Percentiles rank a stretch among this genome's conserved stretches.
Evolutionary conservation across 2,329 filamentous ascomycete genomes (phyloP).

Genomic region (Penicillium sp.): DNA sequence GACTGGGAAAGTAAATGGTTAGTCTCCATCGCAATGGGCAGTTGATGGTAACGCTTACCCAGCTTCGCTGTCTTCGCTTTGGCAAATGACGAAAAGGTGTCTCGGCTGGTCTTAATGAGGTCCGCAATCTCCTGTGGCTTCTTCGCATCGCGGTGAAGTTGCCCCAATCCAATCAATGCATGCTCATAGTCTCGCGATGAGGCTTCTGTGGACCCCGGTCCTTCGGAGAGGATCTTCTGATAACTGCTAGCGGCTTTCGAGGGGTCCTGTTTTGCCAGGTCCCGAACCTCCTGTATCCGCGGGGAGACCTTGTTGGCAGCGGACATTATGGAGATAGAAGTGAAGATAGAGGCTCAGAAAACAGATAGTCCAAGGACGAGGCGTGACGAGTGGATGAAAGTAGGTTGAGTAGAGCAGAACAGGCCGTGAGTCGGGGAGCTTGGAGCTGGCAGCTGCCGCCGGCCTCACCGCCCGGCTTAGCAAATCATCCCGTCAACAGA

Average conservation of each 20-base stretch:
- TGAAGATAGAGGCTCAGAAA: slow-evolving; percentile 3
- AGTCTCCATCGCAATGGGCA: not conserved
- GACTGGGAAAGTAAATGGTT: slow-evolving; percentile 60
- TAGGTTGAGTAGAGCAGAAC: slow-evolving; percentile 15
- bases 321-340: slow-evolving; percentile 47
- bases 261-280: slow-evolving; percentile 78
- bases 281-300: slow-evolving; percentile 86
- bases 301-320: slow-evolving; percentile 57
- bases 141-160: slow-evolving; percentile 84
- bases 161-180: slow-evolving; percentile 84
- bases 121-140: slow-evolving; percentile 84
- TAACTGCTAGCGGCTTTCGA: slow-evolving; percentile 84
- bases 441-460: slow-evolving; percentile 32
- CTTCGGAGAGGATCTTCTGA: slow-evolving; percentile 84
- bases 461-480: slow-evolving; percentile 39
- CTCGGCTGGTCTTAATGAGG: slow-evolving; percentile 86
- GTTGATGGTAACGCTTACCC: slow-evolving; percentile 61
- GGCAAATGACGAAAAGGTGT: slow-evolving; percentile 91
- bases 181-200: slow-evolving; percentile 90
- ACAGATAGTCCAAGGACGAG: slow-evolving; percentile 2
- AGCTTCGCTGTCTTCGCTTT: slow-evolving; percentile 99
- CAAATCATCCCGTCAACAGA: slow-evolving; percentile 35
- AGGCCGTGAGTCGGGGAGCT: slow-evolving; percentile 28
- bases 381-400: slow-evolving; percentile 14
- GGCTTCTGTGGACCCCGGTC: slow-evolving; percentile 81